These are phyloP conservation scores for Fragaria vesca DNA, from an alignment of 306 rosid species.

Conservation along the genomic window DNA sequence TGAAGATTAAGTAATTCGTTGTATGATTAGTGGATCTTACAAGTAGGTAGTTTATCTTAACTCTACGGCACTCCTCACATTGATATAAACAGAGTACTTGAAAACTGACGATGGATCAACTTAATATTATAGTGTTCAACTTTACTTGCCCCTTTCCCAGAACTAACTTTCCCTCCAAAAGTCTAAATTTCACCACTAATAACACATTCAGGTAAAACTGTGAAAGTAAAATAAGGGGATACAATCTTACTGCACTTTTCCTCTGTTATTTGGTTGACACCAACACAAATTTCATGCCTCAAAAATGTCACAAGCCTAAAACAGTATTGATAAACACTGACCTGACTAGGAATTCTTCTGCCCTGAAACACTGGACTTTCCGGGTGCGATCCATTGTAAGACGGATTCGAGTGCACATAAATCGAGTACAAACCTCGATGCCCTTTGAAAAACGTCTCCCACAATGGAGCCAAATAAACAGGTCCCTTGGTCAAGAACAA, in stretches of 20 bases:
- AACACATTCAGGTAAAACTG: neutral
- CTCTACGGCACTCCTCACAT: neutral
- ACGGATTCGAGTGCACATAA: conserved; percentile 79
- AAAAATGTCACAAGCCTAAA: neutral
- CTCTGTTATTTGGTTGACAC: neutral
- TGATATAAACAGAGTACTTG: neutral
- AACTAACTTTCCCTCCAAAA: conserved; percentile 10
- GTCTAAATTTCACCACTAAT: neutral
- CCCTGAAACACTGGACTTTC: conserved; percentile 58
- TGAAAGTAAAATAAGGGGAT: neutral
- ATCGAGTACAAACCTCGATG: conserved; percentile 63
- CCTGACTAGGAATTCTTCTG: conserved; percentile 82
- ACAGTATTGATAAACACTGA: conserved; percentile 30
- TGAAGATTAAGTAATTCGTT: neutral
- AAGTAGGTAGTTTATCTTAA: conserved; percentile 1
- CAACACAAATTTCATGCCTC: neutral
- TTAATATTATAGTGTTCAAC: neutral
- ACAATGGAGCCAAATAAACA: conserved; percentile 66
- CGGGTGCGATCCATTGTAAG: conserved; percentile 56
- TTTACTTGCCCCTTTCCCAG: neutral
- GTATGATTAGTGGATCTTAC: neutral
- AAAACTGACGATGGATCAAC: neutral
- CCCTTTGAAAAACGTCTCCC: conserved; percentile 83
- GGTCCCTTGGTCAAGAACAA: conserved; percentile 80
- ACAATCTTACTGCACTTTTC: neutral